phyloP scores from a whole-genome alignment of 2,329 filamentous ascomycete species.

The Sclerotinia nivalis region DNA sequence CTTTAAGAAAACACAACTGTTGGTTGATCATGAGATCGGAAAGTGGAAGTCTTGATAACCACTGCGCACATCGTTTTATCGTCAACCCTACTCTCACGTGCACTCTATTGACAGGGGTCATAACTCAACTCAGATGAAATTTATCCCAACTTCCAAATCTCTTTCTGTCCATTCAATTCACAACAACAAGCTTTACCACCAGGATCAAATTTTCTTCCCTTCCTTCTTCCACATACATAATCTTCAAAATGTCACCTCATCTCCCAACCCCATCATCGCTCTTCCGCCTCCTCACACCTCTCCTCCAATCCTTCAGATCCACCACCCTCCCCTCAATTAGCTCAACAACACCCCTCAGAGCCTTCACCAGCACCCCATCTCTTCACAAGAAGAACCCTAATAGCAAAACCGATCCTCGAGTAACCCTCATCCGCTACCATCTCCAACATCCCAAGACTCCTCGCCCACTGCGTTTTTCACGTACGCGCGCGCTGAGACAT shows the following conservation, averaged over 20 bases:
- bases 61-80: neutral
- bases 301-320: constrained; percentile 33
- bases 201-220: neutral
- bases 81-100: neutral
- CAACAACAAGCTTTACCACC: constrained; percentile 12
- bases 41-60: neutral
- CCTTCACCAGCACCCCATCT: constrained; percentile 31
- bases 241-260: constrained; percentile 29
- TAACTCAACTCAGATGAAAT: constrained; percentile 4
- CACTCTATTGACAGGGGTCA: neutral
- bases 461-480: constrained; percentile 82
- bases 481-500: constrained; percentile 84
- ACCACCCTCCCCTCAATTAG: constrained; percentile 19
- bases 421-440: constrained; percentile 67
- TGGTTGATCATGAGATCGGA: neutral
- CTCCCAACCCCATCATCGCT: constrained; percentile 30
- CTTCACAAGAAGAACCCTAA: constrained; percentile 25
- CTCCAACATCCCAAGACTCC: constrained; percentile 68
- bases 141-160: constrained; percentile 5
- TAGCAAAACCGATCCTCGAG: constrained; percentile 34
- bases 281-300: constrained; percentile 34
- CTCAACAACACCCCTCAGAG: constrained; percentile 21
- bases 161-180: neutral
- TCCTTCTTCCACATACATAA: neutral
- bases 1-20: neutral